phyloP scores from a whole-genome alignment of 1,284 basidiomycete genomes.

The Porogramme epimiltina region DNA sequence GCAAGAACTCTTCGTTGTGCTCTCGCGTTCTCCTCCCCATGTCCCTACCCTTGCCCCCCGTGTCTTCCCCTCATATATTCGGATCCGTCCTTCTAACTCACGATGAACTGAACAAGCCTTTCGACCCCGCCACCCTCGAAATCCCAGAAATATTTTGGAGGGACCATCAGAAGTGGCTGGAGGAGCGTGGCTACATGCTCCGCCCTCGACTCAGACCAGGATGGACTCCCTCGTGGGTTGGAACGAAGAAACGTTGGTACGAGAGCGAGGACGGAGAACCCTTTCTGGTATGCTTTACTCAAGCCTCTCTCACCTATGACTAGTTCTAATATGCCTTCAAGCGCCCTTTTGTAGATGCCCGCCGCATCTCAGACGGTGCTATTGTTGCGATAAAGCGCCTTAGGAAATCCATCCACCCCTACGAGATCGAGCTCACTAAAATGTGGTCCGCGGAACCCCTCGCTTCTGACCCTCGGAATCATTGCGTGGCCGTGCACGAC shows the following conservation, averaged over 20 bases:
- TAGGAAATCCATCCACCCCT: neutral
- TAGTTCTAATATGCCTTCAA: neutral
- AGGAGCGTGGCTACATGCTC: conserved; percentile 18
- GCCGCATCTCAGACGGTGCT: conserved; percentile 3
- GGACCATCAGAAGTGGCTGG: conserved; percentile 16
- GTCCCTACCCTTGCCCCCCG: too few species aligned
- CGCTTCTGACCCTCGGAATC: conserved; percentile 26
- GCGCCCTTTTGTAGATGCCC: conserved; percentile 12
- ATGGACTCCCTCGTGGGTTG: conserved; percentile 19
- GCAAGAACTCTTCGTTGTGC: too few species aligned
- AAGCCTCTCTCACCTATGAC: neutral
- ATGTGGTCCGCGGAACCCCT: conserved; percentile 21
- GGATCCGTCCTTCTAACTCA: too few species aligned
- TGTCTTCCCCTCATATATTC: too few species aligned
- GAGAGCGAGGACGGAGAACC: conserved; percentile 11
- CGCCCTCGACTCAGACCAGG: conserved; percentile 17
- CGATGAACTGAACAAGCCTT: too few species aligned
- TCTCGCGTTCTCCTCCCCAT: too few species aligned
- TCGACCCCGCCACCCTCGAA: too few species aligned
- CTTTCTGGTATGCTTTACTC: neutral
- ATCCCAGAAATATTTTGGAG: conserved; percentile 5
- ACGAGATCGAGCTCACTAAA: conserved; percentile 20
- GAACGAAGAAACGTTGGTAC: neutral
- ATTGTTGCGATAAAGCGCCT: conserved; percentile 13
- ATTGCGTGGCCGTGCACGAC: conserved; percentile 30